Evolutionary conservation across 176 grass and related monocot species (phyloP).

Genomic region (Cenchrus americanus): DNA sequence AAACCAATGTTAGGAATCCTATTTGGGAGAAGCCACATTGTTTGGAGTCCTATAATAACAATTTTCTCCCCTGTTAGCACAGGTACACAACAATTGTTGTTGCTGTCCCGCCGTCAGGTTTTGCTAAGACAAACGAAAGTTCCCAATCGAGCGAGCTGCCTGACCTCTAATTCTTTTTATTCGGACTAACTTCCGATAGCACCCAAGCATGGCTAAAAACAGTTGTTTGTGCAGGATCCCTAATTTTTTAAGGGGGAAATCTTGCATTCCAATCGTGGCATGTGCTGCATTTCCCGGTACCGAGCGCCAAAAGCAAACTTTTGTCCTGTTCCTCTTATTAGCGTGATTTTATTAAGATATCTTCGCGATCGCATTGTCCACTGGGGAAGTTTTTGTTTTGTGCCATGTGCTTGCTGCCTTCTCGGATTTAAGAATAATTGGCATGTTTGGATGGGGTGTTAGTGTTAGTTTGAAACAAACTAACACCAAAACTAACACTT

Average conservation of each 20-base stretch:
- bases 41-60: too few species aligned
- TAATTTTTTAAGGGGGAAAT: neutral
- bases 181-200: neutral
- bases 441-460: too few species aligned
- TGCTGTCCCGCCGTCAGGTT: neutral
- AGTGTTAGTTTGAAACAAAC: too few species aligned
- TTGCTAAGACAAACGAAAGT: neutral
- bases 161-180: neutral
- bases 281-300: constrained; percentile 34
- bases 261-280: constrained; percentile 21
- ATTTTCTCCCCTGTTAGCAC: too few species aligned
- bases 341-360: constrained; percentile 39
- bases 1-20: too few species aligned
- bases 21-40: too few species aligned
- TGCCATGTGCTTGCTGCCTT: neutral
- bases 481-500: too few species aligned
- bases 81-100: neutral
- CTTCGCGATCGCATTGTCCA: constrained; percentile 13
- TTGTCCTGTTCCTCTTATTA: constrained; percentile 48
- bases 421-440: neutral
- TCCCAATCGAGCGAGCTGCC: neutral
- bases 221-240: constrained; percentile 24
- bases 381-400: constrained; percentile 17
- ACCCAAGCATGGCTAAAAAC: neutral
- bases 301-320: constrained; percentile 32